Conservation (phyloP, 2,329 filamentous ascomycete genomes). For the Ascochyta koolunga region DNA sequence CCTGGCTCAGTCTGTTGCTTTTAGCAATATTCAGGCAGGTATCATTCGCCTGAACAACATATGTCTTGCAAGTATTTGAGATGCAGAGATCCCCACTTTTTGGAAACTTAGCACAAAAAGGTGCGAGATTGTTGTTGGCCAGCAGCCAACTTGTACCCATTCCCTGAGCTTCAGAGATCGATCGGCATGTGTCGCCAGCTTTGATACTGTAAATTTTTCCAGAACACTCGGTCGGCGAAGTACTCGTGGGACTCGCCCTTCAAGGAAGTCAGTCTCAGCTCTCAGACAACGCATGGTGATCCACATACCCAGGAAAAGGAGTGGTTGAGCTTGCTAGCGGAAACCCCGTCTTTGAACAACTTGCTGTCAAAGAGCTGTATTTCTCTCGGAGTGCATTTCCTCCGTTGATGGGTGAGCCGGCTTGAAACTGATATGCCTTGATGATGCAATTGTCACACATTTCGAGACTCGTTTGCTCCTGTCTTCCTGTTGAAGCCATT, state of each 20-base stretch:
- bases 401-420: background rate
- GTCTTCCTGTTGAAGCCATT: too few relatives aligned
- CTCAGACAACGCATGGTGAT: background rate
- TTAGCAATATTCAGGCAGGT: constrained; percentile 2
- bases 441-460: background rate
- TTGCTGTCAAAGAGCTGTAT: background rate
- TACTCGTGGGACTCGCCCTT: background rate
- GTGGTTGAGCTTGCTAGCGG: background rate
- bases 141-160: constrained; percentile 9
- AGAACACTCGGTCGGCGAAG: background rate
- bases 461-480: background rate
- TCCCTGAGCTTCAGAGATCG: background rate
- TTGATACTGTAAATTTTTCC: background rate
- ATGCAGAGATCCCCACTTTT: constrained; percentile 3
- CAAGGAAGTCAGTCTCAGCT: background rate
- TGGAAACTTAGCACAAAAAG: constrained; percentile 4
- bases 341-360: background rate
- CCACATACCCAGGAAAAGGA: background rate
- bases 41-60: background rate
- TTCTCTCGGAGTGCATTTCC: background rate
- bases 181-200: background rate
- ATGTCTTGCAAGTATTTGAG: constrained; percentile 6
- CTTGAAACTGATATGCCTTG: background rate
- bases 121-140: constrained; percentile 2
- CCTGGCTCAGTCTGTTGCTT: background rate